These are phyloP conservation scores for Trichoderma aggressivum DNA, from an alignment of 2,329 filamentous ascomycete species.

Conservation along the genomic window DNA sequence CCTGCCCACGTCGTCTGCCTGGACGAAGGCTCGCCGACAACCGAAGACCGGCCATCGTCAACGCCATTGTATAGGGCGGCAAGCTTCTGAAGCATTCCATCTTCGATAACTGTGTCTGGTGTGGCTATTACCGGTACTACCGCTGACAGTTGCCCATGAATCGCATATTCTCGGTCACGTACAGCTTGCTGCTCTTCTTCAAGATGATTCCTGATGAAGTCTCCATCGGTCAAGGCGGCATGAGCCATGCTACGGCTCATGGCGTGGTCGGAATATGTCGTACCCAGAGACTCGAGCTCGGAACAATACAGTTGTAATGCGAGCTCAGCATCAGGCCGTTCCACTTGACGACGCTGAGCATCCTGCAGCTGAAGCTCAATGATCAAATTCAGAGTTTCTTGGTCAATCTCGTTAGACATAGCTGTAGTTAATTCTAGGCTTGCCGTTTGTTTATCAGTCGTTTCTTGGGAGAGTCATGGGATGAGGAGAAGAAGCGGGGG, in stretches of 20 bases:
- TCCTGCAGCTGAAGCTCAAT: too few relatives aligned
- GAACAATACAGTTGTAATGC: not conserved
- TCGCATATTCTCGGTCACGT: not conserved
- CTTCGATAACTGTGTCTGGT: not conserved
- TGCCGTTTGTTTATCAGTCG: too few relatives aligned
- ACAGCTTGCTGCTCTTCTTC: not conserved
- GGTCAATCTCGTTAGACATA: too few relatives aligned
- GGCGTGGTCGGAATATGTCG: not conserved
- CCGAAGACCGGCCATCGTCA: not conserved
- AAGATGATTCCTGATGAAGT: not conserved
- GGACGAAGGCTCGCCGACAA: not conserved
- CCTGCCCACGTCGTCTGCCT: not conserved
- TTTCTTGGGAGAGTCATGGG: too few relatives aligned
- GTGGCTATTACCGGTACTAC: not conserved
- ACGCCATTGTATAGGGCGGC: not conserved
- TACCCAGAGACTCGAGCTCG: not conserved
- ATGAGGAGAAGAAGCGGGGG: too few relatives aligned
- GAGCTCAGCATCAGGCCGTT: not conserved
- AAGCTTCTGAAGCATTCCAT: not conserved
- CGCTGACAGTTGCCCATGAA: not conserved
- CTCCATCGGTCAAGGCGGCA: not conserved
- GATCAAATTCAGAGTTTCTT: too few relatives aligned
- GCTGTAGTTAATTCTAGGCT: too few relatives aligned
- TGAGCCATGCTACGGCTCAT: not conserved
- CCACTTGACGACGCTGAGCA: too few relatives aligned